phyloP scores from a whole-genome alignment of 2,329 filamentous ascomycete genomes.

The Neonectria sp. region DNA sequence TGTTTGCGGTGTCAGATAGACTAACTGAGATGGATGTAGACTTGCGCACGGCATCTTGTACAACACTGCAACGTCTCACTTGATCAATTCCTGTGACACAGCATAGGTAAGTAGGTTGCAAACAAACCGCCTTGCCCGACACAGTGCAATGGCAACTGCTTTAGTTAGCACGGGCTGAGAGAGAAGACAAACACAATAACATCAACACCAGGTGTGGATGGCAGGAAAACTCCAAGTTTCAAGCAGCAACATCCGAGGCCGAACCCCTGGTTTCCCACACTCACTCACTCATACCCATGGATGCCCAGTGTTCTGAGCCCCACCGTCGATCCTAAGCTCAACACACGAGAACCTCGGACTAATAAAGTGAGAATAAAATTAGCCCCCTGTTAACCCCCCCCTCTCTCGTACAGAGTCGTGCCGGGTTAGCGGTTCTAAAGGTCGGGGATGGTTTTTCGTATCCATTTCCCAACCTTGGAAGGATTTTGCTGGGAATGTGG shows the following conservation, averaged over 20 bases:
- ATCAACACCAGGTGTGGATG: not conserved
- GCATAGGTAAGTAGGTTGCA: not conserved
- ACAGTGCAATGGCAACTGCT: not conserved
- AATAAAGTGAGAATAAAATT: not conserved
- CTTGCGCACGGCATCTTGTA: constrained; percentile 14
- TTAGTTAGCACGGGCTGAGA: not conserved
- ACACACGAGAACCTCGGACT: not conserved
- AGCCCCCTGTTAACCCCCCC: too few species aligned
- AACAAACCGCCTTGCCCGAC: not conserved
- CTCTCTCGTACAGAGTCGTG: too few species aligned
- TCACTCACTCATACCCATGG: not conserved
- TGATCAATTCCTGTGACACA: not conserved
- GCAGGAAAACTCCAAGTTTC: not conserved
- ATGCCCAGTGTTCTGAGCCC: constrained; percentile 4
- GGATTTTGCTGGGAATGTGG: not conserved
- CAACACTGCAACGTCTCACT: not conserved
- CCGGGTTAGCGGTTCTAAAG: not conserved
- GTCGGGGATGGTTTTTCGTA: constrained; percentile 15
- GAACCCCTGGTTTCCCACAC: constrained; percentile 5
- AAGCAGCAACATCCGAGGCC: constrained; percentile 17
- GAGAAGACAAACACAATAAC: not conserved
- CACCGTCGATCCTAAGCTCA: not conserved
- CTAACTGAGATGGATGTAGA: constrained; percentile 1
- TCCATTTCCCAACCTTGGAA: constrained; percentile 1
- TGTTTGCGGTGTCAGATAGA: not conserved